Evolutionary conservation across 768 basidiomycete genomes (phyloP), one percentile per base, ranked within the genome.

Genomic region (Tricholoma terreum): DNA sequence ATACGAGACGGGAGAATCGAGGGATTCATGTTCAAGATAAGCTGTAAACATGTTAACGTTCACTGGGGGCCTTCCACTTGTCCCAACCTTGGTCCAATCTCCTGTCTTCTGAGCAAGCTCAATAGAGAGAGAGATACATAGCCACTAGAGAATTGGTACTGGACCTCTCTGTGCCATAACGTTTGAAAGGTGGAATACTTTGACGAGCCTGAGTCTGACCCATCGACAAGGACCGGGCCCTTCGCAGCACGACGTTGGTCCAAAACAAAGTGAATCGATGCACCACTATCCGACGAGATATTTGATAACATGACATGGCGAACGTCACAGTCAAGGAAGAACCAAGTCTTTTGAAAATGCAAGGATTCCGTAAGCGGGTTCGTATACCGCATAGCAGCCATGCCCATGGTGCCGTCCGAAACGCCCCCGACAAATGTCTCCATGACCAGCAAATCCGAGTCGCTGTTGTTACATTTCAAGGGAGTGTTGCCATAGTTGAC

Each of bases 281-380:
- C 74, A 45, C 63, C 66, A 35, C 73, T 73, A 3, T 70, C 71
- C 0, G 82, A 81, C 14, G 76, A 66, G 38, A 89, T 68, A 57
- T 71, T 72, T 52, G 83, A 77, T 22, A 89, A 64, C 77, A 84
- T 83, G 59, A 89, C 82, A 57, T 83, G 78, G 61, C 86, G 85
- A 8, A 84, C 72, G 60, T 85, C 84, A 60, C 82, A 71, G 14
- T 81, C 77, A 30, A 89, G 74, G 80, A 87, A 89, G 73, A 90
- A 89, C 84, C 85, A 89, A 0, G 84, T 77, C 68, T 90, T 90
- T 62, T 86, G 85, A 77, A 80, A 91, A 50, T 75, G 67, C 34
- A 90, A 67, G 9, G 75, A 63, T 15, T 73, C 65, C 3, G 85
- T 87, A 45, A 75, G 54, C 2, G 89, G 87, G 65, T 88, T 90